Conservation (phyloP, 73 alveolate species). For the Paramecium tetraurelia region DNA sequence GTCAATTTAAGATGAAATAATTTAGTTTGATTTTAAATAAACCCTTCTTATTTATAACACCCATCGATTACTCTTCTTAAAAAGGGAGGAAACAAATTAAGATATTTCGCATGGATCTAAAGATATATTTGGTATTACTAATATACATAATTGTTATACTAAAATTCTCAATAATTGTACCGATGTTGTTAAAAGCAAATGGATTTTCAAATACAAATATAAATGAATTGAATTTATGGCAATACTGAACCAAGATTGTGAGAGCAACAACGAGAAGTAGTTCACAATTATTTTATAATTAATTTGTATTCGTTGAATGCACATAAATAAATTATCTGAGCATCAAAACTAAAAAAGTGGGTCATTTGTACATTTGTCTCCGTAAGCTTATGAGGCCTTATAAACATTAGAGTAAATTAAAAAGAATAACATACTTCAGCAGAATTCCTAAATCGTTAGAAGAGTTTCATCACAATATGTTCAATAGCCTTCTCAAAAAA, state of each 20-base stretch:
- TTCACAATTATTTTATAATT: not conserved
- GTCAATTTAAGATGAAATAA: not conserved
- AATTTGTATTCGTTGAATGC: constrained; percentile 31
- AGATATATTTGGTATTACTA: not conserved
- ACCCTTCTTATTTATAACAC: not conserved
- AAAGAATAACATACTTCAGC: not conserved
- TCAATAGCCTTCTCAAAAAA: not conserved
- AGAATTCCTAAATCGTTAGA: constrained; percentile 28
- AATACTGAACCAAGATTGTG: not conserved
- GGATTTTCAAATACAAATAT: not conserved
- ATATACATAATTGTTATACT: not conserved
- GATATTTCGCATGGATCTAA: not conserved
- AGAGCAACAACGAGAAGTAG: not conserved
- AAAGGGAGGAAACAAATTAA: not conserved
- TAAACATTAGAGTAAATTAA: constrained; percentile 27
- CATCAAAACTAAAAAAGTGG: not conserved
- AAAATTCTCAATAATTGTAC: not conserved
- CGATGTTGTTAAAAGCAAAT: not conserved
- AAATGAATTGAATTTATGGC: not conserved
- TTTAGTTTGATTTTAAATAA: not conserved
- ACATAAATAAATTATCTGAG: not conserved
- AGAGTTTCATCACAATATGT: constrained; percentile 14
- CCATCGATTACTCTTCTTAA: not conserved
- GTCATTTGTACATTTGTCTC: constrained; percentile 24
- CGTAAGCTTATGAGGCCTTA: constrained; percentile 45